A percentile compares a stretch with the other conserved stretches of the same genome.
These are phyloP conservation scores for Anisodus tanguticus DNA, from an alignment of 257 asterid species.

Conservation along the genomic window DNA sequence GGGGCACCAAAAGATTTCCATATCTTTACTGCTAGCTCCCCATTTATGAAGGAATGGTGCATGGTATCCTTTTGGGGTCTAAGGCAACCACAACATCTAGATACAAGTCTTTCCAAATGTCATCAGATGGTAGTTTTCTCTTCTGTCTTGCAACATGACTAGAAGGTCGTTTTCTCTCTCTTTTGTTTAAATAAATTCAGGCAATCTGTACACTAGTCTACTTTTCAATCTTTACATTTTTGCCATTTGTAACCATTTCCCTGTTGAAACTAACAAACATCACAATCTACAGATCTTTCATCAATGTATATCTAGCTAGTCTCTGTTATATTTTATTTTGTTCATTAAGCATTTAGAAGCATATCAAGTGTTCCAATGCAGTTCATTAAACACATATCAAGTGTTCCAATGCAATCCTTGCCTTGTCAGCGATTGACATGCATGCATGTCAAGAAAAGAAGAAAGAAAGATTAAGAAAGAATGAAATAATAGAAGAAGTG, in stretches of 20 bases:
- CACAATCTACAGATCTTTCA: not conserved
- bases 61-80: no score
- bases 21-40: no score
- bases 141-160: not conserved
- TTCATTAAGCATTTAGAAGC: not conserved
- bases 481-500: not conserved
- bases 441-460: not conserved
- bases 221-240: not conserved
- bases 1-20: no score
- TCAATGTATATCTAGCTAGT: not conserved
- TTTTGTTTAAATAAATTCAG: not conserved
- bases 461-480: not conserved
- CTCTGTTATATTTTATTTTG: not conserved
- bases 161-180: not conserved
- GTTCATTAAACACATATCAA: not conserved
- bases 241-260: not conserved
- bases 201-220: not conserved
- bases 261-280: constrained; percentile 14
- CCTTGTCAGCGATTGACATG: not conserved
- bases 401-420: no score
- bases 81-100: no score
- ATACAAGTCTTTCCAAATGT: no score
- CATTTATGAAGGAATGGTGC: no score
- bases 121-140: no score
- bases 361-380: not conserved